A percentile compares a stretch with the other conserved stretches of the same genome.
These are phyloP conservation scores for Lactarius vividus DNA, from an alignment of 768 basidiomycete species.

Conservation along the genomic window DNA sequence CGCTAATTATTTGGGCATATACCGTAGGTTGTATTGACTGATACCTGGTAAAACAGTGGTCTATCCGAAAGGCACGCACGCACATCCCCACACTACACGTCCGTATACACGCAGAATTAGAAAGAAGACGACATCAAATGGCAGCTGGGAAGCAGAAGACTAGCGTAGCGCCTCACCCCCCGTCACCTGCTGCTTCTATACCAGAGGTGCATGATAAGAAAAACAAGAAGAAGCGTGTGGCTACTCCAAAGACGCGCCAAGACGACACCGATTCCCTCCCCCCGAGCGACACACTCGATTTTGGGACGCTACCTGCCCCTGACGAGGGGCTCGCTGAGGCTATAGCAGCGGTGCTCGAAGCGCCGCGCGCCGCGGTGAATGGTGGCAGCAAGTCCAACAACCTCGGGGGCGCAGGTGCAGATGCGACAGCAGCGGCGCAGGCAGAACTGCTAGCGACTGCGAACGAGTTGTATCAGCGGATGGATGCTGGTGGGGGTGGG, in stretches of 20 bases:
- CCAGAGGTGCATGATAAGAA: slow-evolving; percentile 12
- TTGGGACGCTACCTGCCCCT: slow-evolving; percentile 21
- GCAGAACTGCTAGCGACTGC: slow-evolving; percentile 48
- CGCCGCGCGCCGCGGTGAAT: slow-evolving; percentile 12
- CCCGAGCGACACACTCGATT: slow-evolving; percentile 22
- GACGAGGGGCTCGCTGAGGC: slow-evolving; percentile 28
- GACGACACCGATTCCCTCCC: slow-evolving; percentile 20
- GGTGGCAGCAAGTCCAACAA: neutral
- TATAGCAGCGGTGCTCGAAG: slow-evolving; percentile 27
- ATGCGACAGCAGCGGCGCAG: slow-evolving; percentile 28
- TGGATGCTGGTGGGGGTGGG: slow-evolving; percentile 27
- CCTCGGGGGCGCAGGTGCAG: slow-evolving; percentile 16
- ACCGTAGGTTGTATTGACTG: slow-evolving; percentile 10
- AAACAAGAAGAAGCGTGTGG: slow-evolving; percentile 21
- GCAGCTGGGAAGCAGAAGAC: slow-evolving; percentile 24
- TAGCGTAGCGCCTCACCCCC: neutral
- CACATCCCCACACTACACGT: neutral
- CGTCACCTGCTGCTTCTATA: neutral
- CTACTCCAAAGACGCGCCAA: slow-evolving; percentile 9
- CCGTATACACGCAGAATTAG: neutral
- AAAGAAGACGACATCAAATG: slow-evolving; percentile 9
- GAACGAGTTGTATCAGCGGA: slow-evolving; percentile 47
- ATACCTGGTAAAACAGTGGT: neutral
- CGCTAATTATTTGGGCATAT: slow-evolving; percentile 9
- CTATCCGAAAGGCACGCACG: slow-evolving; percentile 2